Percentiles rank a stretch among this genome's conserved stretches.
phyloP scores from a whole-genome alignment of 257 asterid species.

The Rauvolfia tetraphylla region DNA sequence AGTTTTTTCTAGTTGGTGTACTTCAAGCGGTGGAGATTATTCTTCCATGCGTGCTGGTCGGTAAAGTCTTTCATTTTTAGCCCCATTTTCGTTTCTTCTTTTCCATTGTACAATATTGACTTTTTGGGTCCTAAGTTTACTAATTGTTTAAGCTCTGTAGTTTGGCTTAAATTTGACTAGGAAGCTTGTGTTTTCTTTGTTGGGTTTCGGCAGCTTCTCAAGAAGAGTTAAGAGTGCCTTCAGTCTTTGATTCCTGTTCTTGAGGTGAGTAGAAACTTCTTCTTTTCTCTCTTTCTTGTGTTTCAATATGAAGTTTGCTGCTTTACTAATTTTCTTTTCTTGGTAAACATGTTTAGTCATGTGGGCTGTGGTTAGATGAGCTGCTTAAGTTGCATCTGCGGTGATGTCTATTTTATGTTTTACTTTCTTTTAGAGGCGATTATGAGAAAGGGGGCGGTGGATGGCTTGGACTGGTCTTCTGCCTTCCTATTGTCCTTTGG shows the following conservation, averaged over 20 bases:
- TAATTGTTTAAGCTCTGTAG: constrained; percentile 29
- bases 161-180: constrained; percentile 25
- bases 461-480: background rate
- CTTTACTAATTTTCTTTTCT: constrained; percentile 2
- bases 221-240: constrained; percentile 26
- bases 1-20: constrained; percentile 29
- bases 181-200: constrained; percentile 15
- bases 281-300: background rate
- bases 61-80: constrained; percentile 34
- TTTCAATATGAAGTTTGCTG: background rate
- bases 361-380: background rate
- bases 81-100: constrained; percentile 18
- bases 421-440: background rate
- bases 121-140: constrained; percentile 27
- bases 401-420: background rate
- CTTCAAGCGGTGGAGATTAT: constrained; percentile 31
- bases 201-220: constrained; percentile 22
- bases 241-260: constrained; percentile 22
- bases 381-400: background rate
- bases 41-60: constrained; percentile 40
- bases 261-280: constrained; percentile 30
- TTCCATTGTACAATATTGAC: constrained; percentile 27
- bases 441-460: background rate
- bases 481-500: background rate
- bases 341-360: background rate